phyloP scores from a whole-genome alignment of 2,329 filamentous ascomycete species.

The Pseudocercospora fijiensis region DNA sequence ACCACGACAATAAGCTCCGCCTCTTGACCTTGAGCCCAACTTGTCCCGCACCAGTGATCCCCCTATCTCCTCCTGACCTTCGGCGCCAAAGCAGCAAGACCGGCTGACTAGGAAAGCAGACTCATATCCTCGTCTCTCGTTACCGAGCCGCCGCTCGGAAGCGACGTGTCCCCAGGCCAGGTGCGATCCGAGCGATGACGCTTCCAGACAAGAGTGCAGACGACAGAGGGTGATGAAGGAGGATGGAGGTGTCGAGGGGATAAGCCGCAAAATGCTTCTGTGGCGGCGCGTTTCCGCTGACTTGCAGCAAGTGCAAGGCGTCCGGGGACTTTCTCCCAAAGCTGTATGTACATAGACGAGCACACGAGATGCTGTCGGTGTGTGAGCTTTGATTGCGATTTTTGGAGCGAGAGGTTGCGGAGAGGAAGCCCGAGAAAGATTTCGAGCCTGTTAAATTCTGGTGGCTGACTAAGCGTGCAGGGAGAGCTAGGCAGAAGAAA shows the following conservation, averaged over 20 bases:
- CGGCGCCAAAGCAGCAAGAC: constrained; percentile 37
- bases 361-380: constrained; percentile 61
- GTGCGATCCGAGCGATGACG: constrained; percentile 40
- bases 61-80: constrained; percentile 39
- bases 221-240: constrained; percentile 52
- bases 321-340: constrained; percentile 99
- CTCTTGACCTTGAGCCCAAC: constrained; percentile 49
- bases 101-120: constrained; percentile 57
- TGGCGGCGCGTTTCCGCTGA: constrained; percentile 99
- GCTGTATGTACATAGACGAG: constrained; percentile 53
- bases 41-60: constrained; percentile 40
- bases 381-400: constrained; percentile 99
- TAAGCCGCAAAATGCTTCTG: constrained; percentile 90
- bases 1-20: constrained; percentile 82
- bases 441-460: constrained; percentile 49
- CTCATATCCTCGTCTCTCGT: constrained; percentile 81
- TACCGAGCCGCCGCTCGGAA: constrained; percentile 31
- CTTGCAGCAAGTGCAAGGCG: constrained; percentile 60
- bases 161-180: constrained; percentile 49
- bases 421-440: constrained; percentile 38
- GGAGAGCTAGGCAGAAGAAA: constrained; percentile 1
- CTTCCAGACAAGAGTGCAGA: constrained; percentile 48
- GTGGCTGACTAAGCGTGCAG: not conserved
- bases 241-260: constrained; percentile 57
- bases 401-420: constrained; percentile 90